Percentiles rank a stretch among this genome's conserved stretches.
Evolutionary conservation across 2,329 filamentous ascomycete species (phyloP).

Genomic region (Ophiosphaerella herpotricha): DNA sequence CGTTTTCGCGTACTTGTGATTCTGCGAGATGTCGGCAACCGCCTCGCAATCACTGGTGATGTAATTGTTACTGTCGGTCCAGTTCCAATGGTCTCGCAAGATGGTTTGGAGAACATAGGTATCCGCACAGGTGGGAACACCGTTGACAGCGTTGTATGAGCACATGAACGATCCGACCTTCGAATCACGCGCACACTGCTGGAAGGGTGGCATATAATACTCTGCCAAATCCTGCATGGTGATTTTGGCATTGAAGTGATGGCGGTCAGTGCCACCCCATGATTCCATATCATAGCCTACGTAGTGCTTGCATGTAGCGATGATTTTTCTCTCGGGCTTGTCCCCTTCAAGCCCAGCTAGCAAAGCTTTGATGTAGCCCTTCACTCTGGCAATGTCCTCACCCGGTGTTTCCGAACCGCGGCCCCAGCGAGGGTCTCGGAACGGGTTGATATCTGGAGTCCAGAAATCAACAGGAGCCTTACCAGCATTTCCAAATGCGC

Average conservation of each 20-base stretch:
- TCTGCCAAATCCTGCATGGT: slow-evolving; percentile 67
- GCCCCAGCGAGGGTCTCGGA: slow-evolving; percentile 67
- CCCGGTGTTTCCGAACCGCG: slow-evolving; percentile 62
- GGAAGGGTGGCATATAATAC: slow-evolving; percentile 70
- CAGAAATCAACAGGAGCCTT: slow-evolving; percentile 61
- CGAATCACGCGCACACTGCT: slow-evolving; percentile 53
- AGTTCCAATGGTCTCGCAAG: slow-evolving; percentile 68
- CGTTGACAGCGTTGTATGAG: slow-evolving; percentile 67
- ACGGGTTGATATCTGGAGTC: slow-evolving; percentile 71
- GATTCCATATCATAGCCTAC: slow-evolving; percentile 37
- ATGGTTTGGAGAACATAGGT: slow-evolving; percentile 66
- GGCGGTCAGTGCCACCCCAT: slow-evolving; percentile 37
- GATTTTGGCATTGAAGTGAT: slow-evolving; percentile 62
- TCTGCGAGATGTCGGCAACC: slow-evolving; percentile 62
- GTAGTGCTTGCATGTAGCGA: slow-evolving; percentile 55
- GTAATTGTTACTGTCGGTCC: slow-evolving; percentile 64
- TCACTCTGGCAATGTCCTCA: slow-evolving; percentile 59
- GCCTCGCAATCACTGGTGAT: slow-evolving; percentile 70
- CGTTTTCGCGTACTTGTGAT: slow-evolving; percentile 51
- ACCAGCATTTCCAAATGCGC: slow-evolving; percentile 67
- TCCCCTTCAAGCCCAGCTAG: slow-evolving; percentile 34
- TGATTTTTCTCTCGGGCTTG: slow-evolving; percentile 37
- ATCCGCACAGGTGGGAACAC: slow-evolving; percentile 67
- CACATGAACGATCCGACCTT: slow-evolving; percentile 58
- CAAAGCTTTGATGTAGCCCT: slow-evolving; percentile 46